Evolutionary conservation across 352 stramenopile species (phyloP).

Genomic region (Phytophthora lateralis): DNA sequence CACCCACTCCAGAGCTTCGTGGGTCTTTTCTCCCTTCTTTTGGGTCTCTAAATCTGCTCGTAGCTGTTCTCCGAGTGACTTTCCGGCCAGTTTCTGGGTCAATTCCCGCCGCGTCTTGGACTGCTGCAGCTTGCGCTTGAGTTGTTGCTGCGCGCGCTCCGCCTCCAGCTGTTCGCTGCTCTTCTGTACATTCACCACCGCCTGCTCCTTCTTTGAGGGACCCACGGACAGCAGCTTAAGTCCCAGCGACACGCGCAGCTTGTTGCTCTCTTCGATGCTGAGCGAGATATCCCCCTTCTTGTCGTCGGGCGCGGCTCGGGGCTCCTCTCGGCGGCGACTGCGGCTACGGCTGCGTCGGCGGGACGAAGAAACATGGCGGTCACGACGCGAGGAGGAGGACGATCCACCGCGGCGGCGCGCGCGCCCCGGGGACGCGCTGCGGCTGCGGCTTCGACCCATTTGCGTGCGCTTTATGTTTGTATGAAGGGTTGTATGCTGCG

Average conservation of each 20-base stretch:
- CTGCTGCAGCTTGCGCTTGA: slow-evolving; percentile 66
- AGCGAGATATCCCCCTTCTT: slow-evolving; percentile 85
- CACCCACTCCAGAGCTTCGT: slow-evolving; percentile 74
- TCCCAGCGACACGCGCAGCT: slow-evolving; percentile 64
- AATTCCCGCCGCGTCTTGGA: slow-evolving; percentile 77
- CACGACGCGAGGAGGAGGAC: slow-evolving; percentile 24
- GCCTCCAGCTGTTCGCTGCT: slow-evolving; percentile 56
- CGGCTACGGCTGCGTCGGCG: slow-evolving; percentile 34
- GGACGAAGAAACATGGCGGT: slow-evolving; percentile 27
- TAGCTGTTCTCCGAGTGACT: slow-evolving; percentile 81
- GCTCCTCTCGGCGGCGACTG: slow-evolving; percentile 28
- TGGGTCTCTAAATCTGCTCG: slow-evolving; percentile 25
- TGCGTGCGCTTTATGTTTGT: not conserved
- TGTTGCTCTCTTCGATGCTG: slow-evolving; percentile 86
- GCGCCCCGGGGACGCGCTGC: slow-evolving; percentile 37
- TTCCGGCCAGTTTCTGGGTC: slow-evolving; percentile 65
- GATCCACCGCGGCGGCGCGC: slow-evolving; percentile 24
- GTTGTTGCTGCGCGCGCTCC: slow-evolving; percentile 48
- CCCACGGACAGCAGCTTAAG: slow-evolving; percentile 74
- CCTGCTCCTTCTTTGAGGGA: slow-evolving; percentile 48
- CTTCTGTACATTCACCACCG: slow-evolving; percentile 74
- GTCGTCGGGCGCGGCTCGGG: slow-evolving; percentile 31
- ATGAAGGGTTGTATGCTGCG: not conserved
- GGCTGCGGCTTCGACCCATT: slow-evolving; percentile 40
- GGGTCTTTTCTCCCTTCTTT: slow-evolving; percentile 19